These are phyloP conservation scores for Lactarius sp. DNA, from an alignment of 768 basidiomycete species.

Conservation along the genomic window DNA sequence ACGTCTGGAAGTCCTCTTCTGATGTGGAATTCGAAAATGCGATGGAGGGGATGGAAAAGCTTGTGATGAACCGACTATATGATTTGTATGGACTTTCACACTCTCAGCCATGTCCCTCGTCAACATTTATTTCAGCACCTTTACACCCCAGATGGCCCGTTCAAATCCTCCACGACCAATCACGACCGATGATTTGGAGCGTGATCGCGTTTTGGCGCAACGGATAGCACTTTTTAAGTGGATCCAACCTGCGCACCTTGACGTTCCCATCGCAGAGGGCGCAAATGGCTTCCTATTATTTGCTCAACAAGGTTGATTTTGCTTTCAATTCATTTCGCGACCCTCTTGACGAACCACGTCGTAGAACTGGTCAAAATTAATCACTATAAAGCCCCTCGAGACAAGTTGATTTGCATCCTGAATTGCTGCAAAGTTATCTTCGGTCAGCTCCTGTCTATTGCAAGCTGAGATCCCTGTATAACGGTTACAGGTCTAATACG, in stretches of 20 bases:
- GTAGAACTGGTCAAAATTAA: slow-evolving; percentile 93
- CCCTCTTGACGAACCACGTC: background rate
- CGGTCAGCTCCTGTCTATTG: slow-evolving; percentile 48
- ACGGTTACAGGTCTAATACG: slow-evolving; percentile 69
- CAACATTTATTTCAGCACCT: slow-evolving; percentile 55
- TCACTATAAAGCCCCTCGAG: slow-evolving; percentile 97
- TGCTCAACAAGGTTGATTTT: slow-evolving; percentile 70
- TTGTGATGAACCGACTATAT: slow-evolving; percentile 97
- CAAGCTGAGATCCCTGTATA: slow-evolving; percentile 10
- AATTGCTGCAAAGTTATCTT: slow-evolving; percentile 99
- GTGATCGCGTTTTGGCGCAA: slow-evolving; percentile 85
- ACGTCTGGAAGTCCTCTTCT: slow-evolving; percentile 74
- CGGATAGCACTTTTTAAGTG: slow-evolving; percentile 88
- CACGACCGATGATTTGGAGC: slow-evolving; percentile 94
- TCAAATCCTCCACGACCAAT: slow-evolving; percentile 66
- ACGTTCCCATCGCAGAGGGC: slow-evolving; percentile 75
- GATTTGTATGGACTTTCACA: slow-evolving; percentile 66
- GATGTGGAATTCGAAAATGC: slow-evolving; percentile 93
- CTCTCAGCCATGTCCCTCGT: background rate
- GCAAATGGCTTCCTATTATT: slow-evolving; percentile 82
- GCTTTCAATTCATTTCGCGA: background rate
- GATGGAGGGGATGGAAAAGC: slow-evolving; percentile 98
- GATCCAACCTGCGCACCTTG: slow-evolving; percentile 85
- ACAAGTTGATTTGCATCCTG: slow-evolving; percentile 95
- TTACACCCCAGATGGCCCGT: slow-evolving; percentile 77